These are phyloP conservation scores for Pythium coloratum DNA, from an alignment of 352 stramenopile genomes.

Conservation along the genomic window DNA sequence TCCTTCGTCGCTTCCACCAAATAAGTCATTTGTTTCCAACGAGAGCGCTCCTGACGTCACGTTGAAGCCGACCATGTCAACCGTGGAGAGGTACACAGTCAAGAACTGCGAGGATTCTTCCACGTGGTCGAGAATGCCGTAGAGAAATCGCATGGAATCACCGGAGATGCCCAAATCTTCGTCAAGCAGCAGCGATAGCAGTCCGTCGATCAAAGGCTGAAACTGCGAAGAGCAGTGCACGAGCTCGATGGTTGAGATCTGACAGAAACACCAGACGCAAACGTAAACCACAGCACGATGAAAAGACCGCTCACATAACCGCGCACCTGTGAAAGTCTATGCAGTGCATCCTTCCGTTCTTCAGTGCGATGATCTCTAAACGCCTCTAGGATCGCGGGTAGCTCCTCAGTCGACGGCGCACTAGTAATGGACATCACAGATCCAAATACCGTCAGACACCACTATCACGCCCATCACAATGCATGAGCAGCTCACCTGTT, in stretches of 20 bases:
- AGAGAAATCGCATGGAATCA: slow-evolving; percentile 36
- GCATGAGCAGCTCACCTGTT: slow-evolving; percentile 11
- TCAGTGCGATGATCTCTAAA: slow-evolving; percentile 25
- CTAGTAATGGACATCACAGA: slow-evolving; percentile 20
- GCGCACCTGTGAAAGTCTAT: slow-evolving; percentile 38
- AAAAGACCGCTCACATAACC: not conserved
- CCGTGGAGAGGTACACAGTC: slow-evolving; percentile 47
- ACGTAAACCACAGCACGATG: not conserved
- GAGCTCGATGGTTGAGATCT: slow-evolving; percentile 58
- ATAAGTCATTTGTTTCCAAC: slow-evolving; percentile 28
- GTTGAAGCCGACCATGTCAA: slow-evolving; percentile 41
- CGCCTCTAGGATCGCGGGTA: slow-evolving; percentile 31
- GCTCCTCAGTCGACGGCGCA: slow-evolving; percentile 40
- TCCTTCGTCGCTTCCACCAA: not conserved
- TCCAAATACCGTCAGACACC: not conserved
- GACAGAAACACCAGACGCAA: not conserved
- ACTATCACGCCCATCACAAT: not conserved
- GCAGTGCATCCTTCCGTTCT: slow-evolving; percentile 27
- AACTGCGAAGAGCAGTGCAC: slow-evolving; percentile 52
- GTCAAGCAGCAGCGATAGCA: slow-evolving; percentile 43
- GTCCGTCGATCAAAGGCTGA: slow-evolving; percentile 23
- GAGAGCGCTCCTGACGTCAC: slow-evolving; percentile 32
- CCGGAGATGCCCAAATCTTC: slow-evolving; percentile 5
- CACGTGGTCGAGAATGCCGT: slow-evolving; percentile 40
- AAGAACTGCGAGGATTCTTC: slow-evolving; percentile 53